A percentile compares a stretch with the other conserved stretches of the same genome.
These are phyloP conservation scores for Puccinia horiana DNA, from an alignment of 1,284 basidiomycete genomes.

Conservation along the genomic window DNA sequence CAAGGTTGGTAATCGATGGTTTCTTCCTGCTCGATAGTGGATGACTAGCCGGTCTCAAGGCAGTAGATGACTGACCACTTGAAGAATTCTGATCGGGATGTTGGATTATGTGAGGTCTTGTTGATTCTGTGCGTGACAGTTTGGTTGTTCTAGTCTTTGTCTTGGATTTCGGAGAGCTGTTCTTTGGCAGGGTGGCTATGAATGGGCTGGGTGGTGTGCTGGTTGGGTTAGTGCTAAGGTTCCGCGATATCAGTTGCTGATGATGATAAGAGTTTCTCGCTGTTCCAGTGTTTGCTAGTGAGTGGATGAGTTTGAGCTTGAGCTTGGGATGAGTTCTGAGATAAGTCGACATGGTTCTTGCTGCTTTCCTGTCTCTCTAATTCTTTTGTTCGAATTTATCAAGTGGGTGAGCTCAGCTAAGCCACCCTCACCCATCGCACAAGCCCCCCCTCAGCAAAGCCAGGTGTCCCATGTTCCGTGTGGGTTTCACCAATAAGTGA, in stretches of 20 bases:
- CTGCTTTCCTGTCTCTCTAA: neutral
- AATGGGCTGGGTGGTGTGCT: constrained; percentile 2
- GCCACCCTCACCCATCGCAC: neutral
- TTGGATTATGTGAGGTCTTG: neutral
- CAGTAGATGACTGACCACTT: neutral
- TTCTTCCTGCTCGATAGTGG: neutral
- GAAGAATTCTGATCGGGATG: neutral
- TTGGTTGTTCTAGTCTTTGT: neutral
- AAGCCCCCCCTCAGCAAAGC: too few species aligned
- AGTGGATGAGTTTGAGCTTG: constrained; percentile 4
- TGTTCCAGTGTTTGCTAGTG: neutral
- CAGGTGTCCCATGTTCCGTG: too few species aligned
- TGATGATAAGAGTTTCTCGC: neutral
- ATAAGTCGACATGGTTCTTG: neutral
- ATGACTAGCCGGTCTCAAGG: neutral
- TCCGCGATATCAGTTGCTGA: neutral
- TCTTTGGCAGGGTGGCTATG: neutral
- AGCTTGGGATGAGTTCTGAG: constrained; percentile 4
- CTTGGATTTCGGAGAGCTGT: neutral
- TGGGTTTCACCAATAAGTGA: too few species aligned
- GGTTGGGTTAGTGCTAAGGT: neutral
- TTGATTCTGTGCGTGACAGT: neutral
- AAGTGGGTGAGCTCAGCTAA: neutral
- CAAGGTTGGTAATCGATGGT: neutral
- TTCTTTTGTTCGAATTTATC: neutral